phyloP scores from a whole-genome alignment of 2,329 filamentous ascomycete genomes.

The Ramularia endophylla region DNA sequence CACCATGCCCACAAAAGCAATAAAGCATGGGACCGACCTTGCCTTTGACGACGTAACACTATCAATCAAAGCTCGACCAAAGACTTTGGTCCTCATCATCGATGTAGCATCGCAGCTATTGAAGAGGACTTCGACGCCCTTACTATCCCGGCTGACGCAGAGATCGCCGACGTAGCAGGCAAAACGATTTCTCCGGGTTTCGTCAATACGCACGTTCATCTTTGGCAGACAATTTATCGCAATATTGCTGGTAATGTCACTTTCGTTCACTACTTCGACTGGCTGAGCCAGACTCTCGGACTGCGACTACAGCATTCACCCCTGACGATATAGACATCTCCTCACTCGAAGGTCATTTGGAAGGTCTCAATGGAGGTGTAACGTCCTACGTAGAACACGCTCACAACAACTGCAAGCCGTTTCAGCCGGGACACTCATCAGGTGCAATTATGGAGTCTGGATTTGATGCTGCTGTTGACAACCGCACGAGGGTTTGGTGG shows the following conservation, averaged over 20 bases:
- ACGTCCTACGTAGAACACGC: too few species aligned
- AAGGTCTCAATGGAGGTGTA: constrained; percentile 38
- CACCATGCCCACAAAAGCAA: too few species aligned
- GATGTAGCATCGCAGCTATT: too few species aligned
- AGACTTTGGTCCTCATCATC: too few species aligned
- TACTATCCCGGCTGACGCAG: constrained; percentile 26
- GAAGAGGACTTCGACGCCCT: constrained; percentile 19
- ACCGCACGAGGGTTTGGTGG: too few species aligned
- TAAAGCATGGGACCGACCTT: too few species aligned
- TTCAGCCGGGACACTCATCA: too few species aligned
- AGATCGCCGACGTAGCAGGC: constrained; percentile 44
- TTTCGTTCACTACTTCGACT: constrained; percentile 43
- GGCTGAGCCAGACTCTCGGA: constrained; percentile 34
- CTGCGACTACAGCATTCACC: constrained; percentile 28
- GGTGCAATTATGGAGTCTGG: too few species aligned
- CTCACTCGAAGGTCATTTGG: constrained; percentile 37
- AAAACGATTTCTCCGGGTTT: constrained; percentile 53
- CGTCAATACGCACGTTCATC: constrained; percentile 50
- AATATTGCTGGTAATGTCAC: constrained; percentile 49
- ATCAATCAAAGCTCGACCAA: too few species aligned
- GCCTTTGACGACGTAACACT: too few species aligned
- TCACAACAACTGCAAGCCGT: too few species aligned
- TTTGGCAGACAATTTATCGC: constrained; percentile 52
- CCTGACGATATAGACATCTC: constrained; percentile 45
- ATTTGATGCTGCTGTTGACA: too few species aligned